Conservation (phyloP, 176 grass and related monocot genomes). For the Echinochloa phyllopogon region DNA sequence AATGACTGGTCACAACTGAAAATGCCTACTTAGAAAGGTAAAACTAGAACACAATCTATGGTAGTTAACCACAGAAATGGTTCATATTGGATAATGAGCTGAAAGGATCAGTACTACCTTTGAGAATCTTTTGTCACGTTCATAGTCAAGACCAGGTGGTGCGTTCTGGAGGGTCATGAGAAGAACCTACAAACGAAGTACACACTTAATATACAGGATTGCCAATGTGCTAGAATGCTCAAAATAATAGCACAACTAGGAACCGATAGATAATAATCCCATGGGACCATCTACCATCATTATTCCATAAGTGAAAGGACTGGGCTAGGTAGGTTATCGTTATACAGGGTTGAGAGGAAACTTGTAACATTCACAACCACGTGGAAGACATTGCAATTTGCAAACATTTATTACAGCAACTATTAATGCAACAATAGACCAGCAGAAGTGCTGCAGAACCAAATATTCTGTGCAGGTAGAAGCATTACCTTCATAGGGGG, state of each 20-base stretch:
- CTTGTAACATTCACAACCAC: not conserved
- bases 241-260: not conserved
- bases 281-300: not conserved
- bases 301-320: constrained; percentile 7
- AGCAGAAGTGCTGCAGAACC: constrained; percentile 12
- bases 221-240: not conserved
- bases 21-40: constrained; percentile 67
- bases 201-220: constrained; percentile 21
- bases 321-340: too few species aligned
- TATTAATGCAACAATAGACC: constrained; percentile 1
- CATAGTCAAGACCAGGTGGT: constrained; percentile 98
- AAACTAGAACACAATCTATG: constrained; percentile 33
- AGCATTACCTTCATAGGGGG: constrained; percentile 93
- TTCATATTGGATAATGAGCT: constrained; percentile 37
- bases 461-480: constrained; percentile 3
- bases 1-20: constrained; percentile 92
- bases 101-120: constrained; percentile 88
- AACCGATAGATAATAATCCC: constrained; percentile 8
- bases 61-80: constrained; percentile 20
- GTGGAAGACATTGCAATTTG: constrained; percentile 18
- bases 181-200: constrained; percentile 72
- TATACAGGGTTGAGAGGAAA: not conserved
- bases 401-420: not conserved
- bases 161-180: constrained; percentile 99
- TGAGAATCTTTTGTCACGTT: constrained; percentile 94